phyloP scores from a whole-genome alignment of 2,329 filamentous ascomycete species.

The Trichoderma cornu-damae region DNA sequence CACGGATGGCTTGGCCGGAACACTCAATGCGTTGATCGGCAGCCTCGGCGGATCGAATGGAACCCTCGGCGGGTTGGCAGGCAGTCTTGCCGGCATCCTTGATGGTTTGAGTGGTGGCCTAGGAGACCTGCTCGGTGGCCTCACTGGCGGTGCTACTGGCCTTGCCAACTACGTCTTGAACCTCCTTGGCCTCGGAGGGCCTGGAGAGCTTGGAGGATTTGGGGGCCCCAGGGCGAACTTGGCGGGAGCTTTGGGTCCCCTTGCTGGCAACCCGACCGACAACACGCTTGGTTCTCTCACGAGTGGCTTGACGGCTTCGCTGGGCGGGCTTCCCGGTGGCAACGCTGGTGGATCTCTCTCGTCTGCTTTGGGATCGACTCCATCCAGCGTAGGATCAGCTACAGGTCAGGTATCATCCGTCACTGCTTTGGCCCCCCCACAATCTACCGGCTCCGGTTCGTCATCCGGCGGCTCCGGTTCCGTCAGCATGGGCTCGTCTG shows the following conservation, averaged over 20 bases:
- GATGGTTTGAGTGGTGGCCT: too few species aligned
- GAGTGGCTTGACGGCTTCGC: not conserved
- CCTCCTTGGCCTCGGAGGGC: not conserved
- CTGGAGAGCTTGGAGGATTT: not conserved
- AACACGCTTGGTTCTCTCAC: not conserved
- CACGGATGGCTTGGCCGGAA: not conserved
- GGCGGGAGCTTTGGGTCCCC: not conserved
- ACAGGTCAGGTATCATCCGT: too few species aligned
- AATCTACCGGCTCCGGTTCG: not conserved
- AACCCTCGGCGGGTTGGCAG: not conserved
- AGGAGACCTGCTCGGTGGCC: too few species aligned
- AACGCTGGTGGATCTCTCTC: not conserved
- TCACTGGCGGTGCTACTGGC: not conserved
- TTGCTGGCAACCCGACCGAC: not conserved
- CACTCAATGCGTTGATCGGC: not conserved
- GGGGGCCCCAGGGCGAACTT: not conserved
- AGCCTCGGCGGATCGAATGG: not conserved
- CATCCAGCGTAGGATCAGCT: not conserved
- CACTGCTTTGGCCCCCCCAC: not conserved
- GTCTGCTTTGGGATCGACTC: not conserved
- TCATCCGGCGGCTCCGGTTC: not conserved
- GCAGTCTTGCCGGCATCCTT: not conserved
- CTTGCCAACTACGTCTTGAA: not conserved
- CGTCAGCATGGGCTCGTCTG: too few species aligned
- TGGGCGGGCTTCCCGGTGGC: not conserved